Conservation (phyloP, 495 filamentous ascomycete species). For the Articulospora tetracladia region DNA sequence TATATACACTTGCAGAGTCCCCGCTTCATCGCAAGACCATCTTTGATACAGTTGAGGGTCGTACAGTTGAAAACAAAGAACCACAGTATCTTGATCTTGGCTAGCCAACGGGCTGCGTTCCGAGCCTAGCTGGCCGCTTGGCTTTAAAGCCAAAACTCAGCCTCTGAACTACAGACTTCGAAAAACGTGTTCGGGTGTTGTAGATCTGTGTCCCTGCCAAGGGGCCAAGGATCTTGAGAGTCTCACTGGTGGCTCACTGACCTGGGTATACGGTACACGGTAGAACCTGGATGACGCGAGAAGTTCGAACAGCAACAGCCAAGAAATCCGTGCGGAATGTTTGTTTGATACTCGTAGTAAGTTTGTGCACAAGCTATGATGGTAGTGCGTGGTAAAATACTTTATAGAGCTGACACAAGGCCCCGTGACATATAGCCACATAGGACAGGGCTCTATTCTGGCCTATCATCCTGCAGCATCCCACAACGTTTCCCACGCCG, state of each 20-base stretch:
- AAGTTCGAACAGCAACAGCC: background rate
- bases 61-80: background rate
- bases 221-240: background rate
- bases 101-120: background rate
- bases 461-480: background rate
- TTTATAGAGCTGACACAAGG: background rate
- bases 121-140: background rate
- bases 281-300: background rate
- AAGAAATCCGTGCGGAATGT: background rate
- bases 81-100: background rate
- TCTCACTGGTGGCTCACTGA: background rate
- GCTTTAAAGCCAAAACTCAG: background rate
- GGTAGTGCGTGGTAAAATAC: background rate
- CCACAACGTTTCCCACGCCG: background rate
- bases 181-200: background rate
- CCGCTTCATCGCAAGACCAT: background rate
- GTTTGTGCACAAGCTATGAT: background rate
- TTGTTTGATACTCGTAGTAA: background rate
- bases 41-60: background rate
- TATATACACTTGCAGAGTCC: background rate
- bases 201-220: background rate
- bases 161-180: background rate
- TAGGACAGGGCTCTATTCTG: background rate
- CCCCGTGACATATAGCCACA: background rate
- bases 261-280: background rate